phyloP scores from a whole-genome alignment of 495 filamentous ascomycete genomes.

The Hypomontagnella submonticulosa region DNA sequence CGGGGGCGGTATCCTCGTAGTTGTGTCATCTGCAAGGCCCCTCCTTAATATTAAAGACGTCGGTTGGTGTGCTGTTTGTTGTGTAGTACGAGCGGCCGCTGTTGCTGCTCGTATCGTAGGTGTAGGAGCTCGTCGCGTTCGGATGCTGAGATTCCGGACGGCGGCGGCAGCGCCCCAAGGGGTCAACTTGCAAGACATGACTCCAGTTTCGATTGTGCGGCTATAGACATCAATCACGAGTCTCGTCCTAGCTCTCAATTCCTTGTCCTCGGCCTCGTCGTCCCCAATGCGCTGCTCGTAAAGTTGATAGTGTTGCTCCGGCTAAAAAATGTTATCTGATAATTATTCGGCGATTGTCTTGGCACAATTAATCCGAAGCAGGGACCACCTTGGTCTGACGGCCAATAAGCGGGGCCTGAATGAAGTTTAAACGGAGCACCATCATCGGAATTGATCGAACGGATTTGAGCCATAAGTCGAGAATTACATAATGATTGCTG shows the following conservation, averaged over 20 bases:
- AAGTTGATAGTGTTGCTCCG: constrained; percentile 7
- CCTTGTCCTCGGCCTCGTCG: constrained; percentile 13
- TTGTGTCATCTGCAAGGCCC: constrained; percentile 35
- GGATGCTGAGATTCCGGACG: constrained; percentile 58
- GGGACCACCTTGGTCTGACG: not conserved
- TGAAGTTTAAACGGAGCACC: no score
- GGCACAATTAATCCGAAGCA: constrained; percentile 33
- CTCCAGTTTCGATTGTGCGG: constrained; percentile 25
- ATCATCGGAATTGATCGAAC: no score
- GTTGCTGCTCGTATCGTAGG: constrained; percentile 12
- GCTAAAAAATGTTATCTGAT: constrained; percentile 35
- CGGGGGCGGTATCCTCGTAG: constrained; percentile 20
- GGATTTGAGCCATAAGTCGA: no score
- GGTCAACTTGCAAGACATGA: constrained; percentile 64
- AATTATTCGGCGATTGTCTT: constrained; percentile 16
- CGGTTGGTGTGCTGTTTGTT: constrained; percentile 5
- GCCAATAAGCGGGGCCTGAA: not conserved
- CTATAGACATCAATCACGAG: constrained; percentile 18
- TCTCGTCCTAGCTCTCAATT: constrained; percentile 14
- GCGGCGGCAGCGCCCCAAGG: constrained; percentile 54
- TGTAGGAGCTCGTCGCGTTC: constrained; percentile 51
- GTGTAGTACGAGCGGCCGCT: constrained; percentile 6
- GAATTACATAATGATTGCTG: no score
- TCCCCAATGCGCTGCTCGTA: constrained; percentile 22
- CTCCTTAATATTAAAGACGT: constrained; percentile 30